phyloP scores from a whole-genome alignment of 306 rosid species.

The Nissolia schottii region DNA sequence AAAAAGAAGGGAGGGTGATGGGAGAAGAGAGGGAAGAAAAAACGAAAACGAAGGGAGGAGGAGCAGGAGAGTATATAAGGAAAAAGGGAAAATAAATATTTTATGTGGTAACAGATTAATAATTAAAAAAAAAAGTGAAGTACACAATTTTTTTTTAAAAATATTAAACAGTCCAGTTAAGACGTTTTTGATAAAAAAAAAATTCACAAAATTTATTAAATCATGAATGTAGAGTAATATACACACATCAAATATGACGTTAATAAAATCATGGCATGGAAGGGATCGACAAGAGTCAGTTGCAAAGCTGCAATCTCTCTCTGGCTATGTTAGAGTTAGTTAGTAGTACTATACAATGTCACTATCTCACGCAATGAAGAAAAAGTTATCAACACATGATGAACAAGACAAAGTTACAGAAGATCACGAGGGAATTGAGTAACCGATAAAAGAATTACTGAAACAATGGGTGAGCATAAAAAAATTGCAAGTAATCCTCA shows the following conservation, averaged over 20 bases:
- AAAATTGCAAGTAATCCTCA: too few species aligned
- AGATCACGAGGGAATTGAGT: background rate
- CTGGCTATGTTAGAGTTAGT: background rate
- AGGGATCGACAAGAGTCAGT: conserved; percentile 1
- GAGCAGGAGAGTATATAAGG: too few species aligned
- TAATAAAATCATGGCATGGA: background rate
- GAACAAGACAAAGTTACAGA: background rate
- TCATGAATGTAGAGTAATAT: background rate
- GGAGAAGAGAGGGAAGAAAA: too few species aligned
- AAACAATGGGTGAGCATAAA: too few species aligned
- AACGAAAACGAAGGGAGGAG: too few species aligned
- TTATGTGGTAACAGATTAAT: too few species aligned
- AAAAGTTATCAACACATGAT: conserved; percentile 5
- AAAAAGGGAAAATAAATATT: too few species aligned
- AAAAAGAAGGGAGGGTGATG: too few species aligned
- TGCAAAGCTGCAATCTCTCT: background rate
- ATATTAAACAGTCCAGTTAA: too few species aligned
- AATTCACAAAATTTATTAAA: background rate
- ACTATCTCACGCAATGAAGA: background rate
- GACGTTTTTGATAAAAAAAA: background rate
- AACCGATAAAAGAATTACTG: too few species aligned
- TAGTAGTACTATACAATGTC: background rate
- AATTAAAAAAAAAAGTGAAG: too few species aligned
- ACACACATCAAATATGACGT: background rate
- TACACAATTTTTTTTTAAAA: too few species aligned